Evolutionary conservation across 306 rosid species (phyloP), one percentile per base, ranked within the genome.

Genomic region (Nissolia schottii): DNA sequence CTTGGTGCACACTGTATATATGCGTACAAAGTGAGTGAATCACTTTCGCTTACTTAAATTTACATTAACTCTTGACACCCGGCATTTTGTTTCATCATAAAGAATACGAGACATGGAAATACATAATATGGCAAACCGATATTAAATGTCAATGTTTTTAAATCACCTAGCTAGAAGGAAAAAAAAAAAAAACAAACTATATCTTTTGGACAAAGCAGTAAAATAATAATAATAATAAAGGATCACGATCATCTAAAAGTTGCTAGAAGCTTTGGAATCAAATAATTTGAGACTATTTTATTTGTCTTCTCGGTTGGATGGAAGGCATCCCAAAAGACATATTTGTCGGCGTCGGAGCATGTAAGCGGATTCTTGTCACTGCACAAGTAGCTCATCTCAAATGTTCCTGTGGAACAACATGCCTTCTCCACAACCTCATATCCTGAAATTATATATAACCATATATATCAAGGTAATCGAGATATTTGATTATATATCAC

Each of bases 261-360:
- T 10, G 64, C 74, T 2, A 70, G 34, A 46, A 75, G 64, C 20
- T 56, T 63, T 0, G 64, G 75, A 34, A 75, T 15, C 38, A 80
- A 67, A 75, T 34, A 75, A 28, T 16, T 12, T 0, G 85, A 5
- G 41, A 61, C 81, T 0, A 81, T 71, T 13, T 45, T 76, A 0
- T 77, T 81, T 15, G 82, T 77, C 37, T 81, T 81, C 43, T 81
- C 82, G 0, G 85, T 71, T 2, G 85, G 85, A 66, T 81, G 85
- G 50, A 81, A 81, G 0, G 85, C 85, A 76, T 81, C 85, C 85
- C 85, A 81, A 71, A 81, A 81, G 35, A 81, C 78, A 7, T 81
- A 81, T 27, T 81, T 81, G 37, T 1, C 45, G 5, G 82, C 85
- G 5, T 81, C 79, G 23, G 4, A 2, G 79, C 85, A 81, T 66